Evolutionary conservation across 148 eudicot genomes (phyloP), one percentile per base, ranked within the genome.

Genomic region (Nyssa sinensis): DNA sequence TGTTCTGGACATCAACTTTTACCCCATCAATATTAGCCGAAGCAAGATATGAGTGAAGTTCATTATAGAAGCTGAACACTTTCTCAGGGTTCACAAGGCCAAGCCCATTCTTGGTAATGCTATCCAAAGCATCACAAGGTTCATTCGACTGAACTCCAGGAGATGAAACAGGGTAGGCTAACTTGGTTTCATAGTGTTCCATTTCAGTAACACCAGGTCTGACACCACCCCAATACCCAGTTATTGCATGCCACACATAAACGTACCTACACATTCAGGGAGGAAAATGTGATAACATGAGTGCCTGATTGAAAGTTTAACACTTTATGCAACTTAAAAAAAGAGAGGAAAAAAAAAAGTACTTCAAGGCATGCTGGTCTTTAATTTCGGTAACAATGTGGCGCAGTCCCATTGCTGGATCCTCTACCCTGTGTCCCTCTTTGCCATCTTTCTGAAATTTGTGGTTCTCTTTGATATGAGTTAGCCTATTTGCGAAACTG

Each of bases 201-300:
- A 86, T 85, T 51, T 81, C 91, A 28, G 89, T 63, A 41, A 73
- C 80, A 49, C 84, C 94, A 0, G 94, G 92, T 70, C 78, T 85
- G 33, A 93, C 91, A 65, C 98, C 96, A 55, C 98, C 98, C 96
- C 96, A 91, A 69, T 93, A 93, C 4, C 98, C 98, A 13, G 96
- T 84, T 67, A 93, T 79, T 14, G 98, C 96, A 79, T 93, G 98
- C 98, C 98, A 93, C 53, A 93, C 89, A 69, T 89, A 93, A 14
- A 88, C 91, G 55, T 90, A 89, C 83, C 94, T 91, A 55, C 69
- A 74, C 33, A 81, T 24, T 60, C 12, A 21, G 35, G 19, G 23
- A 44, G 19, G n/a, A 70, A 62, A 16, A 16, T 33, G 23, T 62
- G 1, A 31, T 65, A 62, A 21, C 62, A 65, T 72, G 10, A 77